Evolutionary conservation across 2,329 filamentous ascomycete genomes (phyloP).

Genomic region (Trichoderma semiorbis): DNA sequence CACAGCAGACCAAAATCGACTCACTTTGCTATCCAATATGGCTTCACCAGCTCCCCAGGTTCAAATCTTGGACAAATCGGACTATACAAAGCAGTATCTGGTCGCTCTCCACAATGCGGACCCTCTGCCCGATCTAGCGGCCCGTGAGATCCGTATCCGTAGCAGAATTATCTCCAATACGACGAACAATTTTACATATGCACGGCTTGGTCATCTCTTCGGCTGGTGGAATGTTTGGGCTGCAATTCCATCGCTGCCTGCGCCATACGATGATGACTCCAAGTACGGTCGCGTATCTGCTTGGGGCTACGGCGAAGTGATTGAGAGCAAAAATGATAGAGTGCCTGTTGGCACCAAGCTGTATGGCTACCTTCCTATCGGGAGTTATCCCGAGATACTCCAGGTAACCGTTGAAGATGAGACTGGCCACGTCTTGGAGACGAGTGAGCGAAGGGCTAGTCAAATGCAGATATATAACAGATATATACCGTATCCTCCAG

Average conservation of each 20-base stretch:
- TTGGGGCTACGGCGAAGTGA: constrained; percentile 8
- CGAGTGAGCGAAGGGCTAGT: neutral
- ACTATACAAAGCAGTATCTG: neutral
- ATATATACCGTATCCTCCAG: neutral
- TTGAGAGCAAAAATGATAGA: neutral
- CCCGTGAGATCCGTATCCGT: neutral
- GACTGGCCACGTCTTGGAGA: neutral
- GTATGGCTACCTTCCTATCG: constrained; percentile 3
- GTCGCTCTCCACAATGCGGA: neutral
- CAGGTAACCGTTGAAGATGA: neutral
- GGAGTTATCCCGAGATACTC: neutral
- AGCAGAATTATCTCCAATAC: neutral
- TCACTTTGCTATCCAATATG: neutral
- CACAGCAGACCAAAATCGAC: neutral
- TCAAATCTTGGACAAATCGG: neutral
- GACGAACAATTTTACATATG: neutral
- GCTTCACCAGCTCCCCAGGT: neutral
- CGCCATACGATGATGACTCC: neutral
- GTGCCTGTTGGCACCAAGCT: neutral
- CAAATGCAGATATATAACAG: constrained; percentile 1
- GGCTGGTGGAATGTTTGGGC: constrained; percentile 10
- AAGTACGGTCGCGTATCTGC: constrained; percentile 1
- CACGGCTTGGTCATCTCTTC: neutral
- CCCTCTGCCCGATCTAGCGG: neutral
- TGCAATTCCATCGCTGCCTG: neutral